Conservation (phyloP, 495 filamentous ascomycete species). For the Xylaria castorea region DNA sequence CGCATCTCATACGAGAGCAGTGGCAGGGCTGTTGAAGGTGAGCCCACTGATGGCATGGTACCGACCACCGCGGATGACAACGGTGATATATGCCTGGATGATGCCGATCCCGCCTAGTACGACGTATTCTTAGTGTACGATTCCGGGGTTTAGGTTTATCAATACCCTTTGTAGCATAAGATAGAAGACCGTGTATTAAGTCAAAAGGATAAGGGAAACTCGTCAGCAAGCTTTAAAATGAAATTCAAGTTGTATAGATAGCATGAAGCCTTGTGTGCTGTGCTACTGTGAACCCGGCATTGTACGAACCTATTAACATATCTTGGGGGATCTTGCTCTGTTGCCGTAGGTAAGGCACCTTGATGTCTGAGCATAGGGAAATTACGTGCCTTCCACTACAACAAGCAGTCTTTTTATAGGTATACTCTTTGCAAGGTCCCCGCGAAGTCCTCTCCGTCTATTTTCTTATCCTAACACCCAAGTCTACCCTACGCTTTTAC, state of each 20-base stretch:
- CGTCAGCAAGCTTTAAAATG: background rate
- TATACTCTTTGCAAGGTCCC: background rate
- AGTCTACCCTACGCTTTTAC: background rate
- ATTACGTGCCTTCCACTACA: background rate
- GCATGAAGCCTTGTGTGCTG: background rate
- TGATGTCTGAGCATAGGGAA: background rate
- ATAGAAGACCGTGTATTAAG: slow-evolving; percentile 20
- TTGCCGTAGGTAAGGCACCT: background rate
- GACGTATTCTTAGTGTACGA: slow-evolving; percentile 1
- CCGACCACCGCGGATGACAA: slow-evolving; percentile 36
- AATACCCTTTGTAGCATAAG: slow-evolving; percentile 25
- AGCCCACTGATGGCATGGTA: slow-evolving; percentile 51
- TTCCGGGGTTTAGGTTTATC: background rate
- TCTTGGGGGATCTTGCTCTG: background rate
- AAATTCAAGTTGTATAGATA: background rate
- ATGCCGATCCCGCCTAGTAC: slow-evolving; percentile 18
- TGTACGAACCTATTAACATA: background rate
- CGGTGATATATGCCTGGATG: slow-evolving; percentile 30
- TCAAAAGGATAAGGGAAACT: background rate
- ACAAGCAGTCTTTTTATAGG: background rate
- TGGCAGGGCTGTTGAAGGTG: slow-evolving; percentile 56
- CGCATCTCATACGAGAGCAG: slow-evolving; percentile 71
- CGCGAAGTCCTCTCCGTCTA: background rate
- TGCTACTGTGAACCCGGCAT: background rate
- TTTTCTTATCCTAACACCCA: background rate